These are phyloP conservation scores for Andalucia godoyi DNA, from an alignment of 78 protist genomes.

Conservation along the genomic window DNA sequence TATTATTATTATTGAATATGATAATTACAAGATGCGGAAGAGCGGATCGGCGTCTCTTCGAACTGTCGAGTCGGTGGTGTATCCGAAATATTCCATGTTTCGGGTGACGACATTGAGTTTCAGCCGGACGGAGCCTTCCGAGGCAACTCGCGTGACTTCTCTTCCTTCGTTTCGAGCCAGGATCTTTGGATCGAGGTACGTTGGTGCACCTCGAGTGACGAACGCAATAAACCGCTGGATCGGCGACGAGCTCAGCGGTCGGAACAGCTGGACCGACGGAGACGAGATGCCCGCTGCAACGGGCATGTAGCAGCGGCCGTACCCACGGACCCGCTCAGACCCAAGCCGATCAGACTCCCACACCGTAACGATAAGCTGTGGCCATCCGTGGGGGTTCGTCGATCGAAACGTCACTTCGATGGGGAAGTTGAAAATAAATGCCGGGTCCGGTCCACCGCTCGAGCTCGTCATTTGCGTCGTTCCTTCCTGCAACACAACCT, in stretches of 20 bases:
- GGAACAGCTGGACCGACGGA: neutral
- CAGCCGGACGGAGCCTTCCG: too few relatives aligned
- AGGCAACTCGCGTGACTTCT: too few relatives aligned
- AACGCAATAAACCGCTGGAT: neutral
- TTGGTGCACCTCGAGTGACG: neutral
- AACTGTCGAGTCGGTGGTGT: too few relatives aligned
- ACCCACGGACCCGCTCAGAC: neutral
- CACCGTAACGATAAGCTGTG: constrained; percentile 2
- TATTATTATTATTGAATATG: too few relatives aligned
- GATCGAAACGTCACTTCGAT: constrained; percentile 3
- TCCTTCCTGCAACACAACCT: constrained; percentile 28
- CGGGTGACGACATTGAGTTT: too few relatives aligned
- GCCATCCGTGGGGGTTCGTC: constrained; percentile 25
- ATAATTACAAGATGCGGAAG: too few relatives aligned
- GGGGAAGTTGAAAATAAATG: constrained; percentile 23
- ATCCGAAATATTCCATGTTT: too few relatives aligned
- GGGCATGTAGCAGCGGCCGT: neutral
- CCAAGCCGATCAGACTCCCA: constrained; percentile 4
- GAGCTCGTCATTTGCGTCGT: constrained; percentile 22
- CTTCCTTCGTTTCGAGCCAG: constrained; percentile 9
- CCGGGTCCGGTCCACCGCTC: neutral
- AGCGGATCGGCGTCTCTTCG: too few relatives aligned
- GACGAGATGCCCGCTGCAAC: constrained; percentile 4
- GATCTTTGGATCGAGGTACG: neutral
- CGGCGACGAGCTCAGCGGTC: neutral